Percentiles rank a stretch among this genome's conserved stretches.
phyloP scores from a whole-genome alignment of 352 stramenopile genomes.

The Globisporangium solare region DNA sequence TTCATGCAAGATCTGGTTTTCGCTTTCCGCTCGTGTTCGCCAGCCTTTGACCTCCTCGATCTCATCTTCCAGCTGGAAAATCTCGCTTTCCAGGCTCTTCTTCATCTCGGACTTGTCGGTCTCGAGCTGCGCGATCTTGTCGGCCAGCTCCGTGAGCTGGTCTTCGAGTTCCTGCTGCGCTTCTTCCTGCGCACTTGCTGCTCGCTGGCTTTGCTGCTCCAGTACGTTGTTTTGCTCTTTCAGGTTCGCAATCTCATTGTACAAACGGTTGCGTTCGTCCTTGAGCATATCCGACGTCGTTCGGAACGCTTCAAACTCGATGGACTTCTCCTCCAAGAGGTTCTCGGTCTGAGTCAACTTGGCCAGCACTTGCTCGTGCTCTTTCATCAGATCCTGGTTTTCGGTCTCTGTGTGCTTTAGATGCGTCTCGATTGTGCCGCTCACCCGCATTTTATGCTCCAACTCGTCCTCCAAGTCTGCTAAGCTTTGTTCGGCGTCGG shows the following conservation, averaged over 20 bases:
- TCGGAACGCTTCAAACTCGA: slow-evolving; percentile 58
- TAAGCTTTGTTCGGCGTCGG: slow-evolving; percentile 42
- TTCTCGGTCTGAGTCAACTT: slow-evolving; percentile 45
- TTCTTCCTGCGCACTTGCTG: slow-evolving; percentile 40
- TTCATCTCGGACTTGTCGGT: slow-evolving; percentile 30
- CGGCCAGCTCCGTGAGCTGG: slow-evolving; percentile 48
- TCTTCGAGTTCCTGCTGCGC: slow-evolving; percentile 50
- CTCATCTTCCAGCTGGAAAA: slow-evolving; percentile 31
- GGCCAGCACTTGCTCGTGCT: slow-evolving; percentile 35
- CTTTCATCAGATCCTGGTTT: slow-evolving; percentile 40
- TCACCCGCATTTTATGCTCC: slow-evolving; percentile 49
- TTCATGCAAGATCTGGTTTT: slow-evolving; percentile 33
- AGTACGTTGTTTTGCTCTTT: slow-evolving; percentile 43
- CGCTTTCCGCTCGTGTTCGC: slow-evolving; percentile 41
- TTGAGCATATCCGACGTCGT: slow-evolving; percentile 60
- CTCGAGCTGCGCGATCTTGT: slow-evolving; percentile 58
- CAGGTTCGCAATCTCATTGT: slow-evolving; percentile 48
- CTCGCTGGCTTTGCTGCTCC: slow-evolving; percentile 33
- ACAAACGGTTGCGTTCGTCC: slow-evolving; percentile 46
- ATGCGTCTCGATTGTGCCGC: slow-evolving; percentile 45
- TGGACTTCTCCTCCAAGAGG: slow-evolving; percentile 54
- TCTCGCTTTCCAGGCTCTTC: slow-evolving; percentile 12
- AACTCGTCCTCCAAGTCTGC: slow-evolving; percentile 46
- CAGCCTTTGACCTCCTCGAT: slow-evolving; percentile 42
- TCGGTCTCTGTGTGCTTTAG: slow-evolving; percentile 36